phyloP scores from a whole-genome alignment of 2,329 filamentous ascomycete species.

The Nakataea oryzae region DNA sequence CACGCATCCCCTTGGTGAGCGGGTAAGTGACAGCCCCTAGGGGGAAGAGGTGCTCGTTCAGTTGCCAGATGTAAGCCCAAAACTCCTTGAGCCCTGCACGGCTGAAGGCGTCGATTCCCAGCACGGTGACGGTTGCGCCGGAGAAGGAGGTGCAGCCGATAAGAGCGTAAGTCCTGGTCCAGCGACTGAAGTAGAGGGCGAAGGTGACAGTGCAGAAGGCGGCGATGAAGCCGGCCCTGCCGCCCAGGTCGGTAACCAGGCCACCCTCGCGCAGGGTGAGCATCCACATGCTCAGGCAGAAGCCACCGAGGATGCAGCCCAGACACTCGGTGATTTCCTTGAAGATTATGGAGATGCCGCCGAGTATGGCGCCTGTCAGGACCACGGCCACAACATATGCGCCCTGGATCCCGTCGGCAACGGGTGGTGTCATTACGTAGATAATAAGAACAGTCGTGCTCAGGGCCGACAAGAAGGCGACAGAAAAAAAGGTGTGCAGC shows the following conservation, averaged over 20 bases:
- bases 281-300: constrained; percentile 85
- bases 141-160: constrained; percentile 70
- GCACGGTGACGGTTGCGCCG: constrained; percentile 66
- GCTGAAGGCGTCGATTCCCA: constrained; percentile 88
- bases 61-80: constrained; percentile 81
- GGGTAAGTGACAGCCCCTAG: constrained; percentile 69
- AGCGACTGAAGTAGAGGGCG: constrained; percentile 66
- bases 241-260: constrained; percentile 49
- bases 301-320: constrained; percentile 81
- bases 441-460: constrained; percentile 73
- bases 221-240: constrained; percentile 66
- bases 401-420: constrained; percentile 68
- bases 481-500: constrained; percentile 73
- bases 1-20: constrained; percentile 73
- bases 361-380: constrained; percentile 63
- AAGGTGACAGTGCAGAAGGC: constrained; percentile 59
- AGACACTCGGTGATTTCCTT: constrained; percentile 70
- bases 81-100: constrained; percentile 90
- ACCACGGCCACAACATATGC: constrained; percentile 75
- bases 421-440: constrained; percentile 76
- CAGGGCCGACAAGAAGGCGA: constrained; percentile 61
- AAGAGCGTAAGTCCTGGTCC: constrained; percentile 67
- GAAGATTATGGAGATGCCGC: constrained; percentile 66
- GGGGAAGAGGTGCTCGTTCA: constrained; percentile 76
- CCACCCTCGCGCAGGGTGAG: constrained; percentile 68